Evolutionary conservation across 2,329 filamentous ascomycete species (phyloP).

Genomic region (Mollisia scopiformis): DNA sequence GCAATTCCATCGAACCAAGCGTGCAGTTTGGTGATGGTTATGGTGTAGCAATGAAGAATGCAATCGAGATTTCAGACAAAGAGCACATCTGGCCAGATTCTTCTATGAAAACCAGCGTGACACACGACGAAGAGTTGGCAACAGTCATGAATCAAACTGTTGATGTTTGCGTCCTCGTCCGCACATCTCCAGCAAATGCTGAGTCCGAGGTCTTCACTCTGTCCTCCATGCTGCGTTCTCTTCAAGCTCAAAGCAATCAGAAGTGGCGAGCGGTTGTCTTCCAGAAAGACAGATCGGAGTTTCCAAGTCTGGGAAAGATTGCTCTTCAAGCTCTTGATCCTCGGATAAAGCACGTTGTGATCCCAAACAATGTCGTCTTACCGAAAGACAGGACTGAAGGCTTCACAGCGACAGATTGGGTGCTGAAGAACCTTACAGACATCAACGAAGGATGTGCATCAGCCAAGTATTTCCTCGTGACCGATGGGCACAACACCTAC

Average conservation of each 20-base stretch:
- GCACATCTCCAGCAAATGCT: neutral
- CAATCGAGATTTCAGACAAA: slow-evolving; percentile 4
- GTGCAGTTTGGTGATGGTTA: slow-evolving; percentile 18
- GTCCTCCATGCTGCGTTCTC: slow-evolving; percentile 12
- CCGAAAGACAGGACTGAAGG: neutral
- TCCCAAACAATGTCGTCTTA: neutral
- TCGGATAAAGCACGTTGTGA: neutral
- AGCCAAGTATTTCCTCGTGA: slow-evolving; percentile 13
- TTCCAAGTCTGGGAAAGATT: neutral
- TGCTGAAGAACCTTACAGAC: slow-evolving; percentile 5
- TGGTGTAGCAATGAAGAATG: slow-evolving; percentile 15
- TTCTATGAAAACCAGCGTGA: neutral
- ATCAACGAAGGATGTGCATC: neutral
- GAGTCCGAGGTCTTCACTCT: slow-evolving; percentile 11
- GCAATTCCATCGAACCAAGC: slow-evolving; percentile 15
- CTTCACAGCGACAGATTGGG: slow-evolving; percentile 10
- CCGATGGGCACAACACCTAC: slow-evolving; percentile 10
- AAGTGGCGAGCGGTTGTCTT: slow-evolving; percentile 12
- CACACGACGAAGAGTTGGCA: neutral
- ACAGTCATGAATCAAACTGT: neutral
- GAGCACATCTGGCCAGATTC: slow-evolving; percentile 15
- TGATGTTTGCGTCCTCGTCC: slow-evolving; percentile 13
- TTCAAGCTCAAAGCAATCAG: slow-evolving; percentile 13
- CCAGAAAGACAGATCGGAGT: neutral
- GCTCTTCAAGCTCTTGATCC: slow-evolving; percentile 10